Evolutionary conservation across 2,329 filamentous ascomycete genomes (phyloP), one percentile per base, ranked within the genome.

Genomic region (Cercospora brassicicola): DNA sequence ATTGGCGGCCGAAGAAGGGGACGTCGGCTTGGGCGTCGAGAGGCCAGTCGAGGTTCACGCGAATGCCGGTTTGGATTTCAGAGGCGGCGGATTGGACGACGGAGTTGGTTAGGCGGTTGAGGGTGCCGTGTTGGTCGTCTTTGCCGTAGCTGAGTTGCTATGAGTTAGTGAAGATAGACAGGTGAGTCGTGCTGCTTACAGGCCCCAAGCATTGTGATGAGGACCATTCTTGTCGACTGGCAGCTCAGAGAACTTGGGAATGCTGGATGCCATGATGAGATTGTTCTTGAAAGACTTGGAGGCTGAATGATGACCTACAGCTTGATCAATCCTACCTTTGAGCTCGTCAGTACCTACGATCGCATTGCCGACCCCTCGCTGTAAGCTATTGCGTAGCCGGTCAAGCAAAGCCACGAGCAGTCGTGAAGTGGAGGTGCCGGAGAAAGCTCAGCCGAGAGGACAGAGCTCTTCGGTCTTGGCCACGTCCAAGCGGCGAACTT

Each of bases 11-110:
- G 76, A 89, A 88, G 75, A 88, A 86, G 18, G 86, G 82, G 9
- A 82, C 75, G 56, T 83, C 78, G 33, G 82, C 76, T 75, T 87
- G 84, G 10, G 85, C 84, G 77, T 87, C 81, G 4, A 90, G 81
- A 0, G 86, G 82, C 82, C 87, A 87, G 78, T 90, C 87, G 20
- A 89, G 82, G 1, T 85, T 87, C 62, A 90, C 80, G 31, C 84
- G 85, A 31, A 78, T 81, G 45, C 88, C 88, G 6, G 84, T 86
- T 69, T 81, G 79, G 69, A 90, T 88, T 75, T 80, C 80, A 67
- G 78, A 79, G 23, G 86, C 84, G 15, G 75, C 73, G 1, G 85
- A 84, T 10, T 81, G 81, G 20, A 88, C 85, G 18, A 85, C 78
- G 64, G 83, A 80, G 62, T 87, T 81, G 0, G 86, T 89, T 13